Evolutionary conservation across 176 grass and related monocot genomes (phyloP), one percentile per base, ranked within the genome.

Genomic region (Tillandsia leiboldiana): DNA sequence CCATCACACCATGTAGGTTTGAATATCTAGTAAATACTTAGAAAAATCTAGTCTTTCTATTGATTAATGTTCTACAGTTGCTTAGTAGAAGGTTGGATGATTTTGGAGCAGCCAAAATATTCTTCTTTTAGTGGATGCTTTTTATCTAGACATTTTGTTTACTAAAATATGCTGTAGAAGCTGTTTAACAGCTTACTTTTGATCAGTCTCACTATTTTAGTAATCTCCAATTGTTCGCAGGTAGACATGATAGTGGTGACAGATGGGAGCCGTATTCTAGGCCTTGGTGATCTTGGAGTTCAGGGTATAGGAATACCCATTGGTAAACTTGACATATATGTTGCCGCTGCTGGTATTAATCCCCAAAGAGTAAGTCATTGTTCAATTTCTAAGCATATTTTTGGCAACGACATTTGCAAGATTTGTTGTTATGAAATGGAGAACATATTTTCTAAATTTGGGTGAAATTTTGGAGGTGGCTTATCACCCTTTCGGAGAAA

Each of bases 291-390:
- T 75, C 94, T 92, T 87, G 94, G 94, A 72, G 94, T 97, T 85
- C 94, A 97, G 68, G 94, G 94, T 51, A 97, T 97, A 56, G 94
- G 94, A 49, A 97, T 97, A 83, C 94, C 94, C 13, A 97, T 97
- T 52, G 94, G 94, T 76, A 97, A 97, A 85, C 94, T 97, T 67
- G 94, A 97, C 69, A 82, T 97, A 72, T 97, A 92, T 79, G 94
- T 97, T 49, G 94, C 94, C 53, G 94, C 94, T 79, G 94, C 89
- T 73, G 93, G 93, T 68, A 87, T 97, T 63, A 97, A 92, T 80
- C 94, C 94, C 66, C 89, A 97, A 77, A 97, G 71, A 83, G 94
- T 97, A 75, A 53, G 61, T 71, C 51, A 50, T 50, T 22, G 18
- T 51, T 63, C 17, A 66, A 13, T 71, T 83, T 33, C 22, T 42